A percentile compares a stretch with the other conserved stretches of the same genome.
phyloP scores from a whole-genome alignment of 1,284 basidiomycete species.

The Ceratobasidium sp. region DNA sequence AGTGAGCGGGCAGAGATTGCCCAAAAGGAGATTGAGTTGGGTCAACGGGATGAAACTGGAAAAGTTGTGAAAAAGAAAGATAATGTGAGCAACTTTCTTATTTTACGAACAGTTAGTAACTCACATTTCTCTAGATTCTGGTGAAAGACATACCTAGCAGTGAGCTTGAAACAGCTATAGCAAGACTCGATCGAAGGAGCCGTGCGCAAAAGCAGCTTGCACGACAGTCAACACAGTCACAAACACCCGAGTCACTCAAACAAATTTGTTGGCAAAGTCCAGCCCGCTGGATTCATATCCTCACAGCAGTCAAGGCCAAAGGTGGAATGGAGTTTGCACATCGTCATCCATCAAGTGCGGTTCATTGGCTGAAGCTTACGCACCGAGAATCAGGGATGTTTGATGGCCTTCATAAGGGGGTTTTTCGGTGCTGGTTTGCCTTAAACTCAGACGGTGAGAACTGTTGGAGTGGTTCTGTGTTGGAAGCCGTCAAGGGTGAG shows the following conservation, averaged over 20 bases:
- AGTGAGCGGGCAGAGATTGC: background rate
- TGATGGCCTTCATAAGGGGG: background rate
- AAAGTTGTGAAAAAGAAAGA: background rate
- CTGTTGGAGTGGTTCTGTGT: background rate
- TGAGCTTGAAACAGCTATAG: background rate
- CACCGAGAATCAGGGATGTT: background rate
- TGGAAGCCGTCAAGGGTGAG: background rate
- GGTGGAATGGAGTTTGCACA: slow-evolving; percentile 10
- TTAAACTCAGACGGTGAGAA: background rate
- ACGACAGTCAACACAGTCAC: background rate
- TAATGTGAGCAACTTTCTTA: background rate
- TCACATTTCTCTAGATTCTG: background rate
- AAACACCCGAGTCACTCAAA: background rate
- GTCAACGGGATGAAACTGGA: background rate
- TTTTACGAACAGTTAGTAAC: background rate
- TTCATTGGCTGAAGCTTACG: background rate
- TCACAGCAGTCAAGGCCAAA: background rate
- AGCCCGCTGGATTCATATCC: slow-evolving; percentile 13
- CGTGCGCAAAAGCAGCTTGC: background rate
- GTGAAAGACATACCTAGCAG: background rate
- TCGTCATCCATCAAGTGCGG: background rate
- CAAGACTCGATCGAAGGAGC: background rate
- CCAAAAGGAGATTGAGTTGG: background rate
- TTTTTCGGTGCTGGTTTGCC: slow-evolving; percentile 2
- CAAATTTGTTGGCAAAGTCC: slow-evolving; percentile 8